These are phyloP conservation scores for Aspergillus incahuasiensis DNA, from an alignment of 495 filamentous ascomycete genomes.

Conservation along the genomic window DNA sequence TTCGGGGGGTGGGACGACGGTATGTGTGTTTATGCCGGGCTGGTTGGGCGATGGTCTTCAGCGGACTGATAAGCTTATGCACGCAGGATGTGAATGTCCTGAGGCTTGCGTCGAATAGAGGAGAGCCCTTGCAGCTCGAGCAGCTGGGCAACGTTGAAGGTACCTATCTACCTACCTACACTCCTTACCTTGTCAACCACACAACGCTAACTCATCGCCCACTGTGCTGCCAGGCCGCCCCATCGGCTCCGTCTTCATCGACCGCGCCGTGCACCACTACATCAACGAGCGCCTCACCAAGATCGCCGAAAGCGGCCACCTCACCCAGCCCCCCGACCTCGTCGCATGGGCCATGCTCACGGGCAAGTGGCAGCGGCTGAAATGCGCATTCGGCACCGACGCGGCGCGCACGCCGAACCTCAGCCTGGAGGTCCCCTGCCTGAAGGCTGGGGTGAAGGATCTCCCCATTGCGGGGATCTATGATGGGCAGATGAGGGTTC, in stretches of 20 bases:
- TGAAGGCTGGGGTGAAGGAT: constrained; percentile 11
- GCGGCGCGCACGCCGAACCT: constrained; percentile 23
- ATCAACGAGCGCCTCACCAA: constrained; percentile 22
- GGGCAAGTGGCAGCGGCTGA: constrained; percentile 34
- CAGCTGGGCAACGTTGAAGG: constrained; percentile 39
- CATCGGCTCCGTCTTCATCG: constrained; percentile 40
- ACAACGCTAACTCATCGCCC: too few relatives aligned
- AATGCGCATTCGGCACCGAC: constrained; percentile 37
- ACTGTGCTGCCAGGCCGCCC: constrained; percentile 22
- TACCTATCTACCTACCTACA: too few relatives aligned
- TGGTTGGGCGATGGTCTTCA: too few relatives aligned
- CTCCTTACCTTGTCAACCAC: too few relatives aligned
- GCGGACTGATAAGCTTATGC: too few relatives aligned
- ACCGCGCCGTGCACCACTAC: constrained; percentile 25
- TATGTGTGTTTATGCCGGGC: too few relatives aligned
- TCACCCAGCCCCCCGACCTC: constrained; percentile 16
- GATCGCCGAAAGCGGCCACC: constrained; percentile 13
- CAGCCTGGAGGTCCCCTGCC: constrained; percentile 27
- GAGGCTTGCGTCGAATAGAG: constrained; percentile 23
- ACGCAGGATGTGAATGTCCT: constrained; percentile 40
- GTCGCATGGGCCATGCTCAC: constrained; percentile 33
- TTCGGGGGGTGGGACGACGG: constrained; percentile 51
- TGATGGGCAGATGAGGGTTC: constrained; percentile 30
- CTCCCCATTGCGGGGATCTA: constrained; percentile 27
- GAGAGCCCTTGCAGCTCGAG: constrained; percentile 28